Evolutionary conservation across 352 stramenopile genomes (phyloP), one percentile per base, ranked within the genome.

Genomic region (Phytophthora rubi): DNA sequence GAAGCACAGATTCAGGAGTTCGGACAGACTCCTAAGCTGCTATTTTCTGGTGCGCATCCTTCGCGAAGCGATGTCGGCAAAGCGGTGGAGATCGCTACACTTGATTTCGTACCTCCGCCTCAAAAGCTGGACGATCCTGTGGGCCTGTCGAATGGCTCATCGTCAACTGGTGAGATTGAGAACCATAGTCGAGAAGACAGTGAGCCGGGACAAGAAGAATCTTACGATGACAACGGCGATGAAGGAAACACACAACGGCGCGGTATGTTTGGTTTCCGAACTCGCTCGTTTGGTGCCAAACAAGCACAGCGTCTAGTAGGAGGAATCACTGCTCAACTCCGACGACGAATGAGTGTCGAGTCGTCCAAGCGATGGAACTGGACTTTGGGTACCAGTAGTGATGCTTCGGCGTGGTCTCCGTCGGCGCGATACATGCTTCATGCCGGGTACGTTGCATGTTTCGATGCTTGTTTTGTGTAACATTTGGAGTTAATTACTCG

Each of bases 1-100:
- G 90, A 98, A 70, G 86, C 85, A 0, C 94, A 98, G 64, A 98
- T 98, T 53, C 89, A 97, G 65, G 90, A 98, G 65, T 98, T 98
- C 71, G 92, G 92, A 1, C 92, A 98, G 71, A 98, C 91, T 0
- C 92, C 92, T 0, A 95, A 81, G 32, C 68, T 90, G 15, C 62
- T 97, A 2, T 97, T 97, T 65, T 63, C 73, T 28, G 86, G 80
- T 16, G 70, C 83, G 2, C 89, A 97, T 65, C 89, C 89, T 47
- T 79, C 83, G 0, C 84, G 89, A 5, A 86, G 76, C 21, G 84
- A 90, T n/a, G 28, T 90, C 2, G 80, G 78, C 0, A 87, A 85
- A 55, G 51, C 76, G 16, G 75, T 92, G 0, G 70, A 90, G 15
- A 81, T 92, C 16, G 86, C 80, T 5, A 73, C 75, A 13, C 62